These are phyloP conservation scores for Pestalotiopsis sp. DNA, from an alignment of 2,329 filamentous ascomycete species.

Conservation along the genomic window DNA sequence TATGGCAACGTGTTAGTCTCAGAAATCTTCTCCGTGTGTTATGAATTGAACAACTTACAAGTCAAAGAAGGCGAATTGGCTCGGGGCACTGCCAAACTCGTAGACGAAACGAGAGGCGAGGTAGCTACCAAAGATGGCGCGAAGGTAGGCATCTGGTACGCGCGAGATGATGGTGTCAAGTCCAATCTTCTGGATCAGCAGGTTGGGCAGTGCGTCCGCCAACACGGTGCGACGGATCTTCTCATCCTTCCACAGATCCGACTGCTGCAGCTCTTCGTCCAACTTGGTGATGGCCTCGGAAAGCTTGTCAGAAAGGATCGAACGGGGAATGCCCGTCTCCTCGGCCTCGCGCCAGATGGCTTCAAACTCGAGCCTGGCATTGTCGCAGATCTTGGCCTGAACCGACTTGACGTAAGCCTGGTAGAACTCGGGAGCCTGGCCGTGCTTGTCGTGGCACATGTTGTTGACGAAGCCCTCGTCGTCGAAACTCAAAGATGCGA, in stretches of 20 bases:
- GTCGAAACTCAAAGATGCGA: conserved; percentile 93
- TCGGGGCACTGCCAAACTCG: conserved; percentile 87
- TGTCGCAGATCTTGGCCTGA: conserved; percentile 87
- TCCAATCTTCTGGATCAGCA: conserved; percentile 87
- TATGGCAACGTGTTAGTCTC: conserved; percentile 40
- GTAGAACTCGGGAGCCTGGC: conserved; percentile 87
- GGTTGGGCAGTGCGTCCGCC: conserved; percentile 79
- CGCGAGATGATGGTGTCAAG: conserved; percentile 84
- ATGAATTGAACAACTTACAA: conserved; percentile 68
- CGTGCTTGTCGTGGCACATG: conserved; percentile 82
- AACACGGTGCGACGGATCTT: conserved; percentile 78
- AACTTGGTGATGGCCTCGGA: conserved; percentile 93
- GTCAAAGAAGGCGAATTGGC: conserved; percentile 97
- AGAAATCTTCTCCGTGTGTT: not conserved
- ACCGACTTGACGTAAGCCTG: conserved; percentile 89
- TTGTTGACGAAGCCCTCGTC: conserved; percentile 85
- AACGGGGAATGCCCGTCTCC: conserved; percentile 76
- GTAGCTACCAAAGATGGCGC: conserved; percentile 95
- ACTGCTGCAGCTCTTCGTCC: conserved; percentile 93
- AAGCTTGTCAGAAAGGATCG: conserved; percentile 88
- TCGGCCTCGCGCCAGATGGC: conserved; percentile 97
- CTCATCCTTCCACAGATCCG: conserved; percentile 86
- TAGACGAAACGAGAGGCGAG: conserved; percentile 96
- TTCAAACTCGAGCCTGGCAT: conserved; percentile 93
- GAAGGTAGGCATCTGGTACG: conserved; percentile 89